These are phyloP conservation scores for Prunus yedoensis DNA, from an alignment of 331 rosid species.

Conservation along the genomic window DNA sequence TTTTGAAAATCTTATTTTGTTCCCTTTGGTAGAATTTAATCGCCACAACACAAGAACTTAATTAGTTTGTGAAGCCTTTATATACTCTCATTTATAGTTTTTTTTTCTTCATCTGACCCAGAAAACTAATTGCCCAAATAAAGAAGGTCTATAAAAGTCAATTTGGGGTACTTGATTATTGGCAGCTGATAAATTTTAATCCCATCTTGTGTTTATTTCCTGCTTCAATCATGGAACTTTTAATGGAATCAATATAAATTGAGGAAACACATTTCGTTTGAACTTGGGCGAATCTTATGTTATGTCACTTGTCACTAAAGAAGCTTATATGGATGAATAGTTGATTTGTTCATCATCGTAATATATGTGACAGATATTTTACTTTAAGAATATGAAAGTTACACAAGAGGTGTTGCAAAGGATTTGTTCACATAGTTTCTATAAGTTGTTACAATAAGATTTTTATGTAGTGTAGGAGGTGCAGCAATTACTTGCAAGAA, in stretches of 20 bases:
- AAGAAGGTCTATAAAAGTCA: background rate
- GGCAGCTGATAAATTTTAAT: background rate
- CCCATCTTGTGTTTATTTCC: background rate
- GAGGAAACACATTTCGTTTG: background rate
- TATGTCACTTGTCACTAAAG: background rate
- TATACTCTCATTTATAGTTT: background rate
- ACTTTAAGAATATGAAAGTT: background rate
- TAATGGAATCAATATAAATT: background rate
- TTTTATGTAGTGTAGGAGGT: constrained; percentile 55
- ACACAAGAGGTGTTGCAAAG: background rate
- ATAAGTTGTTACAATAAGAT: background rate
- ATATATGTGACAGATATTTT: too few relatives aligned
- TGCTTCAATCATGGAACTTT: background rate
- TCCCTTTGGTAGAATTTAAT: background rate
- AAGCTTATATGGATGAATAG: background rate
- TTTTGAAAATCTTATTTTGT: constrained; percentile 8
- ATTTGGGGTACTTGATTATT: constrained; percentile 3
- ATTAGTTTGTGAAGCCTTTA: background rate
- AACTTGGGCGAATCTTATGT: background rate
- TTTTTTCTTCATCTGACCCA: background rate
- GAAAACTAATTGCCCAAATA: background rate
- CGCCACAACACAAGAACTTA: background rate
- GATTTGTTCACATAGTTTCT: background rate
- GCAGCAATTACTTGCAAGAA: constrained; percentile 88
- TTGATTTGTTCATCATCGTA: background rate